Base-by-base conservation (phyloP, 306 rosid genomes). In the Vicia sativa region DNA sequence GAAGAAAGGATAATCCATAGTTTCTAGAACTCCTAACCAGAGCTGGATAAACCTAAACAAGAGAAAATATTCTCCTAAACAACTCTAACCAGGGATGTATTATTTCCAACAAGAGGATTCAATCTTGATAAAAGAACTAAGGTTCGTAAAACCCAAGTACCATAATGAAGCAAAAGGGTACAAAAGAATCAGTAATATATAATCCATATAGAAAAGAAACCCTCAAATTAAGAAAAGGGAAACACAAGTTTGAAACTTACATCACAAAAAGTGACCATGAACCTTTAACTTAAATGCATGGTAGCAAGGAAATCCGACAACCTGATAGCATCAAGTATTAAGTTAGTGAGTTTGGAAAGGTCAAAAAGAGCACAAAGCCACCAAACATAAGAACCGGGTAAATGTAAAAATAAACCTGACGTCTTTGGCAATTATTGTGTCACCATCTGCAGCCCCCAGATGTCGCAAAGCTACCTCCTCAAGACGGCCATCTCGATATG, bases 381-480 rank as follows among this genome's bases (percentile, higher is more conserved):
- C 38, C 67, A 44, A 23, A 29, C 38, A 62, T 9, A 53, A 67
- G 13, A 56, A 45, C 14, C 41, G 41, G 37, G 34, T 42, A 68
- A 16, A 26, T 60, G 59, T 29, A 70, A 41, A 77, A 26, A 50
- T 58, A 70, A 75, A 93, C 99, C 96, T 93, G 67, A 90, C 68
- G 68, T 90, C 79, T 75, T 87, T 87, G 34, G 99, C 95, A 77
- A 95, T 95, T 72, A 95, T 89, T 3, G 87, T 63, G 44, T 76
- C 71, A 9, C 99, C 99, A 72, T 95, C 97, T 69, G 87, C 90
- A 62, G 92, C 90, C 63, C 96, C 97, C 60, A 95, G 88, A 80
- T 88, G 97, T 43, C 97, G 86, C 72, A 95, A 66, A 56, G 65
- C 89, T 28, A 84, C 91, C 82, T 90, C 85, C 81, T 95, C 99